phyloP scores from a whole-genome alignment of 495 filamentous ascomycete species.

The Copromyces sp. region DNA sequence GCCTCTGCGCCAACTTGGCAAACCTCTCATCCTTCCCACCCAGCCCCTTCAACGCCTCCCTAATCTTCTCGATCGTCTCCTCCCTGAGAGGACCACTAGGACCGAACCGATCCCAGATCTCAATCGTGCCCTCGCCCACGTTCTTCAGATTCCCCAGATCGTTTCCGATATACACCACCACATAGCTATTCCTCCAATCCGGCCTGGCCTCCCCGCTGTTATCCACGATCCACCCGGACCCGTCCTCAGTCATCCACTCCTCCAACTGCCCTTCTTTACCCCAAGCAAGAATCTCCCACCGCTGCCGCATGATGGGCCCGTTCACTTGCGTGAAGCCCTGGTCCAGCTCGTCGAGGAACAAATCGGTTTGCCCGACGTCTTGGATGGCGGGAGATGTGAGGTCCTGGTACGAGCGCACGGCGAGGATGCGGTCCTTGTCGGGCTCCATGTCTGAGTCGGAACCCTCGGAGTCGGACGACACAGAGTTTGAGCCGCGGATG shows the following conservation, averaged over 20 bases:
- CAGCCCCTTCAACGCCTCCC: not conserved
- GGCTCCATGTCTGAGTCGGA: not conserved
- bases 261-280: conserved; percentile 12
- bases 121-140: not conserved
- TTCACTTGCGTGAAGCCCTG: not conserved
- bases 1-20: not conserved
- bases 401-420: not conserved
- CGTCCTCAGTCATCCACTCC: conserved; percentile 11
- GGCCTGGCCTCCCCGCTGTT: conserved; percentile 3
- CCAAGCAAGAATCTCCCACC: conserved; percentile 3
- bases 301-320: not conserved
- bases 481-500: not conserved
- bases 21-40: not conserved
- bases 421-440: not conserved
- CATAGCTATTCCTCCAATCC: conserved; percentile 13
- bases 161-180: conserved; percentile 3
- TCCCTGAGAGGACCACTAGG: not conserved
- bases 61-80: conserved; percentile 6
- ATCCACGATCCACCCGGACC: conserved; percentile 5
- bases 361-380: not conserved
- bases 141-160: not conserved
- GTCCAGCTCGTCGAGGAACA: not conserved
- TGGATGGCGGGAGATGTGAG: not conserved
- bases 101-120: conserved; percentile 7
- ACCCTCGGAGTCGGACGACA: not conserved